Evolutionary conservation across 768 basidiomycete species (phyloP).

Genomic region (Tylopilus felleus): DNA sequence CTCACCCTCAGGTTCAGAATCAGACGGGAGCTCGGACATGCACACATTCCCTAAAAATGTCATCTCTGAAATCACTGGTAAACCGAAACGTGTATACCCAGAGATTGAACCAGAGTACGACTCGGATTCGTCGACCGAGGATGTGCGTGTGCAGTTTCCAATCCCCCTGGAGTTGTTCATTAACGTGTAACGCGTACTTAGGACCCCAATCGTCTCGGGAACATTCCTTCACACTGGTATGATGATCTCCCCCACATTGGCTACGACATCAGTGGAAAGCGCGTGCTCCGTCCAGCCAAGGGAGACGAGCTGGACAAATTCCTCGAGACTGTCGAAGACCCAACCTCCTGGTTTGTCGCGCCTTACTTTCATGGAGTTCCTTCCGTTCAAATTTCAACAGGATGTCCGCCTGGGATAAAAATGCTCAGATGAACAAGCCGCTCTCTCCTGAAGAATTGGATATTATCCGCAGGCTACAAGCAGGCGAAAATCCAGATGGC

Average conservation of each 20-base stretch:
- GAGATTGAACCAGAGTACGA: slow-evolving; percentile 90
- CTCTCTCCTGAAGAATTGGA: slow-evolving; percentile 90
- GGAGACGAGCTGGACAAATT: slow-evolving; percentile 98
- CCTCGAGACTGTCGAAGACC: slow-evolving; percentile 88
- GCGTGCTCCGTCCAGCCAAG: slow-evolving; percentile 87
- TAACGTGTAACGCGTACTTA: slow-evolving; percentile 32
- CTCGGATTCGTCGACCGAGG: slow-evolving; percentile 89
- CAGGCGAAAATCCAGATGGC: slow-evolving; percentile 88
- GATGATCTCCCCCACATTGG: slow-evolving; percentile 99
- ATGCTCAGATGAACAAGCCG: slow-evolving; percentile 78
- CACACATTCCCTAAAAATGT: slow-evolving; percentile 64
- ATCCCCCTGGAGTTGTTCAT: neutral
- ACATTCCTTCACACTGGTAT: slow-evolving; percentile 98
- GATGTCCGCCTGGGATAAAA: slow-evolving; percentile 92
- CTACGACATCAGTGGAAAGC: slow-evolving; percentile 93
- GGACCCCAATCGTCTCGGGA: slow-evolving; percentile 93
- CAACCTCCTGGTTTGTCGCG: slow-evolving; percentile 70
- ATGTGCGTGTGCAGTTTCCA: slow-evolving; percentile 48
- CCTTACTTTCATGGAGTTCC: neutral
- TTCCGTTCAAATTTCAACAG: slow-evolving; percentile 36
- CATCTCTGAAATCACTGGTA: slow-evolving; percentile 80
- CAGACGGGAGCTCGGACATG: slow-evolving; percentile 44
- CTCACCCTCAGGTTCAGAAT: slow-evolving; percentile 26
- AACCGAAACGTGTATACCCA: slow-evolving; percentile 77
- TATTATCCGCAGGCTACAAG: slow-evolving; percentile 87